Evolutionary conservation across 2,329 filamentous ascomycete species (phyloP).

Genomic region (Botrytis byssoidea): DNA sequence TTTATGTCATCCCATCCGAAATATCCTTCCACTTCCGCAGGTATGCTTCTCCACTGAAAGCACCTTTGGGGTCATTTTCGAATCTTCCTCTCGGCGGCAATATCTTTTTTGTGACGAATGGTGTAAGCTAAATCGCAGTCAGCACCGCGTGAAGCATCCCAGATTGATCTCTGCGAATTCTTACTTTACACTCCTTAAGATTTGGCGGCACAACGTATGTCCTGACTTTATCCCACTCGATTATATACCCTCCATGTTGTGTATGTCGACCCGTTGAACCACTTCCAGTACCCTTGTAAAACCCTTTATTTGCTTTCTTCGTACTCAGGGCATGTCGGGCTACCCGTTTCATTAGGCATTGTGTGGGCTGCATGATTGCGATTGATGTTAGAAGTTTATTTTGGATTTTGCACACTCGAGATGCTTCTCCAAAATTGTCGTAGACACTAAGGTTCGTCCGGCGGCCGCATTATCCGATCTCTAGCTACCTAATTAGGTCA

Average conservation of each 20-base stretch:
- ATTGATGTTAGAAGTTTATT: neutral
- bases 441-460: constrained; percentile 24
- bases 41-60: constrained; percentile 61
- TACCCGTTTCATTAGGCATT: constrained; percentile 64
- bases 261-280: constrained; percentile 86
- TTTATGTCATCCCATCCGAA: constrained; percentile 16
- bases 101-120: constrained; percentile 69
- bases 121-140: constrained; percentile 62
- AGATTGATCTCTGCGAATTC: constrained; percentile 26
- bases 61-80: constrained; percentile 51
- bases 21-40: constrained; percentile 61
- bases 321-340: constrained; percentile 81
- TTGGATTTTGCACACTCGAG: constrained; percentile 8
- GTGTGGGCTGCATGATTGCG: constrained; percentile 62
- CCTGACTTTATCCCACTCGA: constrained; percentile 85
- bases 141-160: constrained; percentile 7
- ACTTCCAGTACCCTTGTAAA: constrained; percentile 93
- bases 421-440: constrained; percentile 19
- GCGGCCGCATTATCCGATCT: constrained; percentile 25
- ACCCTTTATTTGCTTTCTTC: constrained; percentile 89
- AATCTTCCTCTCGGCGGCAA: constrained; percentile 53
- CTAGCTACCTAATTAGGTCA: neutral
- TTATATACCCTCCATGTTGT: constrained; percentile 76
- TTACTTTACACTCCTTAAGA: constrained; percentile 70
- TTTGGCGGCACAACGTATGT: constrained; percentile 79